A percentile compares a stretch with the other conserved stretches of the same genome.
Conservation (phyloP, 1,139 yeast species). For the Yamadazyma pseudoaaseri region DNA sequence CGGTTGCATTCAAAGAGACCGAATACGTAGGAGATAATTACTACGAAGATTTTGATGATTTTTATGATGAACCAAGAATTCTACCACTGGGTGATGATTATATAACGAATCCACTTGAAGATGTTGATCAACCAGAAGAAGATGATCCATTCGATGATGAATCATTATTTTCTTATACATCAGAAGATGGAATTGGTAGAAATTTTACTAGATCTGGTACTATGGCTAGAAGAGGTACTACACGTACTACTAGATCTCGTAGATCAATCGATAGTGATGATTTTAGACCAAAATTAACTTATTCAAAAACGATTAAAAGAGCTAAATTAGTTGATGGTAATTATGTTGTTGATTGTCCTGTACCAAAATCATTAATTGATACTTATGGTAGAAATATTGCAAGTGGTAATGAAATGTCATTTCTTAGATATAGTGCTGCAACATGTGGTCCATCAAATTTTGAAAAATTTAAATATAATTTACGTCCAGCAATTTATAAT, state of each 20-base stretch:
- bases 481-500: conserved; percentile 65
- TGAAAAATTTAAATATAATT: conserved; percentile 52
- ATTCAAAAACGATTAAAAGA: conserved; percentile 48
- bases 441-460: conserved; percentile 77
- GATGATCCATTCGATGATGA: conserved; percentile 49
- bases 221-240: background rate
- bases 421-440: conserved; percentile 78
- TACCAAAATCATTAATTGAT: conserved; percentile 56
- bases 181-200: conserved; percentile 25
- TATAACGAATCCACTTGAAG: conserved; percentile 40
- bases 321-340: conserved; percentile 67
- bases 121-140: conserved; percentile 31
- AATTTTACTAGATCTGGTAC: background rate
- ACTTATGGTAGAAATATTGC: conserved; percentile 51
- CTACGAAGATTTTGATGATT: conserved; percentile 14
- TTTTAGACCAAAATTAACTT: conserved; percentile 42
- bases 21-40: conserved; percentile 30
- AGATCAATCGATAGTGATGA: conserved; percentile 21
- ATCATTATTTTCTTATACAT: conserved; percentile 43
- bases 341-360: conserved; percentile 78
- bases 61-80: conserved; percentile 20
- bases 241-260: background rate
- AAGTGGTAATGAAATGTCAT: conserved; percentile 62
- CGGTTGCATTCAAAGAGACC: conserved; percentile 38
- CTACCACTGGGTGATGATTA: conserved; percentile 36